Percentiles rank a stretch among this genome's conserved stretches.
phyloP scores from a whole-genome alignment of 1,139 yeast species.

The Spathaspora jeffriesii region DNA sequence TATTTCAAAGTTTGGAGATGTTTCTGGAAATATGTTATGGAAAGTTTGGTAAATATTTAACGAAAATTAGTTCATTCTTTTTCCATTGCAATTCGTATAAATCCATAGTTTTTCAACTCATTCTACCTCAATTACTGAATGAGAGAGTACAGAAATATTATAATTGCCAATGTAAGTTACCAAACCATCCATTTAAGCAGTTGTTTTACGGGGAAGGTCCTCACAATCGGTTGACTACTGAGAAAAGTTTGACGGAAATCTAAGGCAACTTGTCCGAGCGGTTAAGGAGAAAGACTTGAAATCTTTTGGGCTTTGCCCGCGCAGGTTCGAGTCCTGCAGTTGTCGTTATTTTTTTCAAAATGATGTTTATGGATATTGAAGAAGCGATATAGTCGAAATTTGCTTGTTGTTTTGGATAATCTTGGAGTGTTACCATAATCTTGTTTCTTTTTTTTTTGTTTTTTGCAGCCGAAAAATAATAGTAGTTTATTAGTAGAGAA shows the following conservation, averaged over 20 bases:
- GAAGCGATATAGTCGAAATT: not conserved
- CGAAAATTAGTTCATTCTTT: too few relatives aligned
- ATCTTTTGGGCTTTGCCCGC: conserved; percentile 62
- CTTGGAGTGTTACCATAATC: not conserved
- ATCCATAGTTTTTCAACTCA: not conserved
- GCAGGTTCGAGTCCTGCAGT: conserved; percentile 63
- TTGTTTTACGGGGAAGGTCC: not conserved
- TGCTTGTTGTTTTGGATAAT: not conserved
- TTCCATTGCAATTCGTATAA: too few relatives aligned
- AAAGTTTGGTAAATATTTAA: too few relatives aligned
- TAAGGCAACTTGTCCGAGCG: conserved; percentile 58
- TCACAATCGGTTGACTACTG: not conserved
- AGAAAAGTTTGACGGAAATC: not conserved
- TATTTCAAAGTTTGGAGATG: too few relatives aligned
- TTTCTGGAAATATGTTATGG: too few relatives aligned
- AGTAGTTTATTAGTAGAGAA: not conserved
- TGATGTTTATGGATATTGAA: not conserved
- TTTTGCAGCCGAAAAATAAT: conserved; percentile 1
- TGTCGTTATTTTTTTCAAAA: conserved; percentile 34
- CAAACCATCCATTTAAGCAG: not conserved
- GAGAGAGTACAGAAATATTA: not conserved
- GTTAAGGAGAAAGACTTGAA: conserved; percentile 60
- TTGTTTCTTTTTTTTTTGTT: not conserved
- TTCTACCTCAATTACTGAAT: not conserved
- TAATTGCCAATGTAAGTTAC: not conserved